Evolutionary conservation across 2,329 filamentous ascomycete species (phyloP), one percentile per base, ranked within the genome.

Genomic region (Cladophialophora exuberans): DNA sequence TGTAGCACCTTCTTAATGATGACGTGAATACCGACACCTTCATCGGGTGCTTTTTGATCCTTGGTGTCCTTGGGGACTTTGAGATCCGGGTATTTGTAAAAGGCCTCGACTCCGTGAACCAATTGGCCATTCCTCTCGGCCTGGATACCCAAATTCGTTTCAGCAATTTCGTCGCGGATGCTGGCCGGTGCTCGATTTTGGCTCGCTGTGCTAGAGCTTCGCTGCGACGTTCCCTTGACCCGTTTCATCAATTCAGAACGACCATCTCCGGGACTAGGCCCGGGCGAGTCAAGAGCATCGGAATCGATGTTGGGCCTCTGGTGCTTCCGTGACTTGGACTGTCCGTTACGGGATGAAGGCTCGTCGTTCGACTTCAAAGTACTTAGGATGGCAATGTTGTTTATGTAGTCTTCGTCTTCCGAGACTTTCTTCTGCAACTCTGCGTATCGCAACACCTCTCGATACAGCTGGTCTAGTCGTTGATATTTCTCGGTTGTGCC

Each of bases 1-100:
- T 88, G 88, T 48, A 84, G 79, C 11, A 93, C 86, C 48, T 83
- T 83, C 57, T 88, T 87, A 47, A 93, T 89, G 56, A 88, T 87
- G 46, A 89, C 89, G 43, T 92, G 82, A 52, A 92, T 92, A 79
- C 76, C 75, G 56, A 76, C 76, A 18, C 77, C 78, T 63, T 80
- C 46, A 2, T 75, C 82, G 68, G 76, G 72, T n/a, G 75, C 76
- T 56, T 76, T 72, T 55, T 75, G 73, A 58, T 78, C 78, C 59
- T 79, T 78, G 39, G 39, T 25, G 39, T 42, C 39, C 20, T 42
- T 42, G 39, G 39, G 39, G 3, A 25, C 22, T 22, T 42, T 42
- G 39, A 42, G 39, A 6, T 42, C 39, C 60, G 73, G 76, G 52
- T 78, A 76, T 54, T 77, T 78, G 64, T 76, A 79, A 25, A 78